Evolutionary conservation across 805 yeast species (phyloP).

Genomic region (Candida sanyiensis): DNA sequence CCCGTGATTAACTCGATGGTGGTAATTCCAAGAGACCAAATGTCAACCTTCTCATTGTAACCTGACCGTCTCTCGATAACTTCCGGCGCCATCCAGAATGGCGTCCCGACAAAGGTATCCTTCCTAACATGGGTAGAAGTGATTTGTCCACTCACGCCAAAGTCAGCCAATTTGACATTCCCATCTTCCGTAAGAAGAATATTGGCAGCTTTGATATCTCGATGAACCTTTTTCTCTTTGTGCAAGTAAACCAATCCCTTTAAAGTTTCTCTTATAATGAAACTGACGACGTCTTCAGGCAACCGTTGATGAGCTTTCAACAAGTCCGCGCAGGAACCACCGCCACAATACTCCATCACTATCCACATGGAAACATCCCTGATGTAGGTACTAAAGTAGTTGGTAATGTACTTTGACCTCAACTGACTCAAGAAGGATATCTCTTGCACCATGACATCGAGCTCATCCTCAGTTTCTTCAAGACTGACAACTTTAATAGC

Average conservation of each 20-base stretch:
- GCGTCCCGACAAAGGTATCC: conserved; percentile 88
- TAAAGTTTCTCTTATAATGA: conserved; percentile 57
- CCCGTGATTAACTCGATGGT: conserved; percentile 82
- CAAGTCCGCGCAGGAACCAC: conserved; percentile 83
- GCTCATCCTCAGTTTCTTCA: conserved; percentile 74
- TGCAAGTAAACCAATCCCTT: conserved; percentile 76
- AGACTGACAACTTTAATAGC: conserved; percentile 86
- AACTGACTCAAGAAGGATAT: conserved; percentile 67
- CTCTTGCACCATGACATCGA: conserved; percentile 67
- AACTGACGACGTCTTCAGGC: conserved; percentile 54
- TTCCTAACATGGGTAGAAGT: conserved; percentile 54
- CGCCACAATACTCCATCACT: conserved; percentile 93
- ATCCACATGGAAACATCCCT: conserved; percentile 74
- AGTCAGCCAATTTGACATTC: conserved; percentile 77
- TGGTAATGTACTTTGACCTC: conserved; percentile 56
- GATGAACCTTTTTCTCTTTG: conserved; percentile 67
- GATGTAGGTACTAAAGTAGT: conserved; percentile 57
- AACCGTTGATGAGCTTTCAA: conserved; percentile 49
- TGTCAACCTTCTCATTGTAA: conserved; percentile 82
- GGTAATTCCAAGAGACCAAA: conserved; percentile 95
- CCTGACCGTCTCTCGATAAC: conserved; percentile 59
- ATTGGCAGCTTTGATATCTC: conserved; percentile 90
- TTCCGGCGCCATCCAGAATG: conserved; percentile 99
- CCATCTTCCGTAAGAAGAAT: conserved; percentile 69
- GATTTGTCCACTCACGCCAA: conserved; percentile 88